Evolutionary conservation across 176 grass and related monocot species (phyloP).

Genomic region (Eleusine indica): DNA sequence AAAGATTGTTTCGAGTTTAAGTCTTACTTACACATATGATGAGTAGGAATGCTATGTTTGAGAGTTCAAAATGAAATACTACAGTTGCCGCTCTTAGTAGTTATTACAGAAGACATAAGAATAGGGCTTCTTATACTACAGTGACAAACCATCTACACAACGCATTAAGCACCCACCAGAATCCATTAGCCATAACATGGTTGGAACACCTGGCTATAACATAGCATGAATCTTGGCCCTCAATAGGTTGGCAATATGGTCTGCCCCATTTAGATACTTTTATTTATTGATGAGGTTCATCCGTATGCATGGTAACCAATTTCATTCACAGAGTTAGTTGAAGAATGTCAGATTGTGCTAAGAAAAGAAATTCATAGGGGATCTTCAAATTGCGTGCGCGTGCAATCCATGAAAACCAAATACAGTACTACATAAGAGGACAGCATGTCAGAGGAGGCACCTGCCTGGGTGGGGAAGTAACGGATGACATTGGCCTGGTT

Average conservation of each 20-base stretch:
- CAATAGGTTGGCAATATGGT: background rate
- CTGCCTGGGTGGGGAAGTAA: slow-evolving; percentile 90
- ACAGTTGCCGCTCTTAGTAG: slow-evolving; percentile 15
- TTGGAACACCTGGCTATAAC: background rate
- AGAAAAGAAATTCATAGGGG: too few species aligned
- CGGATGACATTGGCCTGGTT: slow-evolving; percentile 97
- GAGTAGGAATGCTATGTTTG: background rate
- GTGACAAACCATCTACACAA: background rate
- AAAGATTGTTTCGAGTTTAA: background rate
- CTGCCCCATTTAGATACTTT: background rate
- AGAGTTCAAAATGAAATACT: slow-evolving; percentile 3
- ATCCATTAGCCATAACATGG: background rate
- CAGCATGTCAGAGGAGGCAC: background rate
- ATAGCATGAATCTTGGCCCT: background rate
- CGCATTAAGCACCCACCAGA: background rate
- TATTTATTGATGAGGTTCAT: too few species aligned
- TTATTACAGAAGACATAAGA: slow-evolving; percentile 16
- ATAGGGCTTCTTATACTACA: slow-evolving; percentile 1
- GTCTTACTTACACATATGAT: slow-evolving; percentile 7
- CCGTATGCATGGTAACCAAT: background rate
- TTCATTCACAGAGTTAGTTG: background rate
- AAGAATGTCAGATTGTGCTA: too few species aligned
- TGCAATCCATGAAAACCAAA: too few species aligned
- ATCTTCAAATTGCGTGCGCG: too few species aligned
- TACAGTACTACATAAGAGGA: background rate